Percentiles rank a stretch among this genome's conserved stretches.
Conservation (phyloP, 495 filamentous ascomycete genomes). For the Penicillium cinerascens region DNA sequence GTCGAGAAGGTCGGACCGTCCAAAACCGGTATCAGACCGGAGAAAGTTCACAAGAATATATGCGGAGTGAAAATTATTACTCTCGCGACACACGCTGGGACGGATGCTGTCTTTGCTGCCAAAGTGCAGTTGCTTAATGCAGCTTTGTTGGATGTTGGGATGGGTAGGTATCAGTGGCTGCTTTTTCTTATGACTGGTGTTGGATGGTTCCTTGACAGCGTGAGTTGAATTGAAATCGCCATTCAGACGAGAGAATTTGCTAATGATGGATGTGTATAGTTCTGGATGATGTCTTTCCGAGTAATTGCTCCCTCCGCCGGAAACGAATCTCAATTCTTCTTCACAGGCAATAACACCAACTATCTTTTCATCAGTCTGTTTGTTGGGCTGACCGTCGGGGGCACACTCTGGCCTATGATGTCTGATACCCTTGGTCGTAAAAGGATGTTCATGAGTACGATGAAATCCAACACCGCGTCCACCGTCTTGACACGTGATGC, state of each 20-base stretch:
- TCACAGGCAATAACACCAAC: slow-evolving; percentile 10
- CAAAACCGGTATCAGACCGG: slow-evolving; percentile 1
- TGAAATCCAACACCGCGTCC: too few species aligned
- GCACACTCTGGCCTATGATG: slow-evolving; percentile 22
- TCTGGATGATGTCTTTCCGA: slow-evolving; percentile 18
- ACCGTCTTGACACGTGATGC: too few species aligned
- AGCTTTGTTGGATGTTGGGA: slow-evolving; percentile 65
- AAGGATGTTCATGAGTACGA: slow-evolving; percentile 21
- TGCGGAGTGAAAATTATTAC: slow-evolving; percentile 6
- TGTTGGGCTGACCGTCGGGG: slow-evolving; percentile 23
- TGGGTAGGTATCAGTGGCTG: slow-evolving; percentile 75
- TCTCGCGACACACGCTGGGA: slow-evolving; percentile 7
- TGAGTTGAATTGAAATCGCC: slow-evolving; percentile 21
- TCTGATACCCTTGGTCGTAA: slow-evolving; percentile 24
- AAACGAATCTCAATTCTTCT: slow-evolving; percentile 12
- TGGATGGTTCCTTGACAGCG: slow-evolving; percentile 58
- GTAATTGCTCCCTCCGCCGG: slow-evolving; percentile 18
- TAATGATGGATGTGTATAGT: not conserved
- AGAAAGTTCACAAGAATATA: slow-evolving; percentile 8
- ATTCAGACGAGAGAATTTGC: not conserved
- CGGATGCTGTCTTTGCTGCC: slow-evolving; percentile 22
- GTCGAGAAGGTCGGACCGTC: slow-evolving; percentile 13
- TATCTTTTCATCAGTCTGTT: slow-evolving; percentile 15
- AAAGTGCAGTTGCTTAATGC: slow-evolving; percentile 50
- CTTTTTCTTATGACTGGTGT: slow-evolving; percentile 70